Percentiles rank a stretch among this genome's conserved stretches.
These are phyloP conservation scores for Pseudogymnoascus sp. DNA, from an alignment of 2,329 filamentous ascomycete species.

Conservation along the genomic window DNA sequence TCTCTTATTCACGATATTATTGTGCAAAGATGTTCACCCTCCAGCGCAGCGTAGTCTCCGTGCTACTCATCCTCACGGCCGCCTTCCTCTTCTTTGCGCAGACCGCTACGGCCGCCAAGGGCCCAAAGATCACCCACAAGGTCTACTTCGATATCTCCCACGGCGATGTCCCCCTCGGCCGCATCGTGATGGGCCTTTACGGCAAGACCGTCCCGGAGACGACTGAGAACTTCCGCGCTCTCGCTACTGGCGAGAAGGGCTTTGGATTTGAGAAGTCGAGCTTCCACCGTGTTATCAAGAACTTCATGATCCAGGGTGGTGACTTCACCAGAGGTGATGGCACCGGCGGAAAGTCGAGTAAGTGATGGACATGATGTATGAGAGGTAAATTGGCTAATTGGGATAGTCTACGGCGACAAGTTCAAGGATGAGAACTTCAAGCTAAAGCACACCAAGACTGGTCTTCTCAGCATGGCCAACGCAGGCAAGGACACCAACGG, in stretches of 20 bases:
- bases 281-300: conserved; percentile 87
- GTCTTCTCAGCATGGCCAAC: conserved; percentile 79
- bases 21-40: conserved; percentile 61
- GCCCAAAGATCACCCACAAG: conserved; percentile 93
- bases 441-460: conserved; percentile 83
- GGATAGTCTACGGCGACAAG: conserved; percentile 69
- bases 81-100: conserved; percentile 69
- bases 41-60: conserved; percentile 61
- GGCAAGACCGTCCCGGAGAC: conserved; percentile 80
- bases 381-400: conserved; percentile 14
- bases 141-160: conserved; percentile 81
- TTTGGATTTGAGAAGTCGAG: conserved; percentile 72
- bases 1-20: conserved; percentile 17
- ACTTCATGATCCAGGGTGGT: conserved; percentile 88
- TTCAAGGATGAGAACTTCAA: conserved; percentile 93
- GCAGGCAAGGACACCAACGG: conserved; percentile 79
- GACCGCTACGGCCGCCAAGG: conserved; percentile 66
- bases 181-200: conserved; percentile 75
- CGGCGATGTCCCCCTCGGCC: conserved; percentile 65
- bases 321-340: conserved; percentile 79
- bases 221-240: conserved; percentile 64
- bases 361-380: conserved; percentile 27
- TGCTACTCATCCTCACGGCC: conserved; percentile 69
- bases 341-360: conserved; percentile 79
- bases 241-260: conserved; percentile 79